These are phyloP conservation scores for Hypoxylon subgilvum DNA, from an alignment of 495 filamentous ascomycete species.

Conservation along the genomic window DNA sequence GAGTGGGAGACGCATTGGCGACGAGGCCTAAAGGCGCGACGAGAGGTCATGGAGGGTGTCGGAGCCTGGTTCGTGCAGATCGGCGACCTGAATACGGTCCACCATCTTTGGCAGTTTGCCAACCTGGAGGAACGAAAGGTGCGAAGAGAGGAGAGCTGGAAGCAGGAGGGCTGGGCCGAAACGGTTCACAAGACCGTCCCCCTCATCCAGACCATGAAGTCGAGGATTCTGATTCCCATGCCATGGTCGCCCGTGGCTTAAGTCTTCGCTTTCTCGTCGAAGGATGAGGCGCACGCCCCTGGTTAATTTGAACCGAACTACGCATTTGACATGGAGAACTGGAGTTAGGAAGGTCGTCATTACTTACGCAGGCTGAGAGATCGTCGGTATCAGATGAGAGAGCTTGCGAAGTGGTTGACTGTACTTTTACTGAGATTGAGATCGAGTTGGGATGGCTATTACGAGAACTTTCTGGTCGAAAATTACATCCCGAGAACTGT, in stretches of 20 bases:
- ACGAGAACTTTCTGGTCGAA: conserved; percentile 6
- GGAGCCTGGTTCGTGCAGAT: conserved; percentile 99
- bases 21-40: conserved; percentile 83
- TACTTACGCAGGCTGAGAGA: conserved; percentile 4
- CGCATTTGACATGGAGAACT: conserved; percentile 29
- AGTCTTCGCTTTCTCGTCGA: too few species aligned
- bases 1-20: conserved; percentile 99
- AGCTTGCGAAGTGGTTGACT: conserved; percentile 6
- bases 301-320: conserved; percentile 4
- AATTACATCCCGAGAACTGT: conserved; percentile 1
- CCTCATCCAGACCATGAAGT: conserved; percentile 95
- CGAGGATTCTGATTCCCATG: conserved; percentile 89
- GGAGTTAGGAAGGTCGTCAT: conserved; percentile 29
- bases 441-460: too few species aligned
- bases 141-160: conserved; percentile 92
- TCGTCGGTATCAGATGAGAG: background rate
- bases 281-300: background rate
- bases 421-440: conserved; percentile 28
- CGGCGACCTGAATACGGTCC: conserved; percentile 94
- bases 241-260: conserved; percentile 92
- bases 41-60: conserved; percentile 98
- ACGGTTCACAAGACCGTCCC: conserved; percentile 99
- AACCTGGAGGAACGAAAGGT: conserved; percentile 92
- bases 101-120: conserved; percentile 98
- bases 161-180: conserved; percentile 92